These are phyloP conservation scores for Neurospora sp. DNA, from an alignment of 495 filamentous ascomycete genomes.

Conservation along the genomic window DNA sequence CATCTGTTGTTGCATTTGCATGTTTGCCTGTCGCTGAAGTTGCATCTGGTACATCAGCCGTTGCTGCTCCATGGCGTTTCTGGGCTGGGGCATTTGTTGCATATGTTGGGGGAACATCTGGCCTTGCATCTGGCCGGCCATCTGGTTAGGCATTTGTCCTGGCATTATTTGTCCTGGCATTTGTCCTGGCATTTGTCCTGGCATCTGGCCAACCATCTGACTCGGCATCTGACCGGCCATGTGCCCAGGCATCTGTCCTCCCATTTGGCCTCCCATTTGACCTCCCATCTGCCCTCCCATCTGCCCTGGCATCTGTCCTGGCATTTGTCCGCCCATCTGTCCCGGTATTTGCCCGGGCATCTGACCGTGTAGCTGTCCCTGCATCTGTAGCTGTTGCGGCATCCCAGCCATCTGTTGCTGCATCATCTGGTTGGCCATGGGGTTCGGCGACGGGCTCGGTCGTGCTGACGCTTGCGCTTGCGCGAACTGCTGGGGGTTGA, in stretches of 20 bases:
- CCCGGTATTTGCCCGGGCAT: slow-evolving; percentile 27
- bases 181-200: slow-evolving; percentile 13
- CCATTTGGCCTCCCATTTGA: slow-evolving; percentile 25
- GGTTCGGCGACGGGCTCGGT: slow-evolving; percentile 37
- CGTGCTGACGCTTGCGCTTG: slow-evolving; percentile 40
- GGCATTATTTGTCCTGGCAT: slow-evolving; percentile 13
- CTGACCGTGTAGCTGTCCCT: slow-evolving; percentile 25
- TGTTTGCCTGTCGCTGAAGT: slow-evolving; percentile 55
- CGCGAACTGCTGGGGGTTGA: slow-evolving; percentile 47
- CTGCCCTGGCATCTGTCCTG: slow-evolving; percentile 24
- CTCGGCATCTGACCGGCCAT: slow-evolving; percentile 15
- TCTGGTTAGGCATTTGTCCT: slow-evolving; percentile 11
- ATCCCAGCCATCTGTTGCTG: slow-evolving; percentile 35
- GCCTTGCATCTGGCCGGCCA: slow-evolving; percentile 21
- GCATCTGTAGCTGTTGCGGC: slow-evolving; percentile 25
- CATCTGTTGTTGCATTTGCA: slow-evolving; percentile 38
- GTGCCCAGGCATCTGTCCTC: slow-evolving; percentile 23
- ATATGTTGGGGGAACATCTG: slow-evolving; percentile 42
- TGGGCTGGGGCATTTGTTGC: slow-evolving; percentile 46
- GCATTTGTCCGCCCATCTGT: slow-evolving; percentile 23
- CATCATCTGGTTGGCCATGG: slow-evolving; percentile 37
- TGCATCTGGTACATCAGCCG: slow-evolving; percentile 56
- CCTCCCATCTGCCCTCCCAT: slow-evolving; percentile 25
- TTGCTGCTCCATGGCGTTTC: slow-evolving; percentile 44
- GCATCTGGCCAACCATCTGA: slow-evolving; percentile 27